These are phyloP conservation scores for Ceratocystis colombiana DNA, from an alignment of 2,329 filamentous ascomycete genomes.

Conservation along the genomic window DNA sequence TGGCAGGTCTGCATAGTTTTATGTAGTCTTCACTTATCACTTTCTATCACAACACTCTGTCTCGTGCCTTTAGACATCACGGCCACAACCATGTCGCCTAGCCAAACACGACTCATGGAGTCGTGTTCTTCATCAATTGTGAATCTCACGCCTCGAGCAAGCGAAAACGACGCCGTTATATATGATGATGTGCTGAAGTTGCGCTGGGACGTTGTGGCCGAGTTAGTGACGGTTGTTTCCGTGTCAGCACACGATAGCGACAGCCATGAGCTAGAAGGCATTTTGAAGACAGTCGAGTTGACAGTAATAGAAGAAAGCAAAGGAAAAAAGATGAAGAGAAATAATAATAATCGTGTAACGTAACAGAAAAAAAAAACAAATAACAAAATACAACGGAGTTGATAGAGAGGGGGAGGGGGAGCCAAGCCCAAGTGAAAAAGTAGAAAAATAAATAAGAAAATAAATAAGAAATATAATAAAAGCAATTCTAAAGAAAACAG, in stretches of 20 bases:
- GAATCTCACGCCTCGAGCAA: not conserved
- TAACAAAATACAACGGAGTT: not conserved
- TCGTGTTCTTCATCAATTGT: slow-evolving; percentile 5
- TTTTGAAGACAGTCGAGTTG: slow-evolving; percentile 18
- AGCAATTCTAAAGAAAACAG: slow-evolving; percentile 13
- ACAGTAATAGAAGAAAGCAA: slow-evolving; percentile 19
- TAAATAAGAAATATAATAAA: not conserved
- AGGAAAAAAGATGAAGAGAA: not conserved
- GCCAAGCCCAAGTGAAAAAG: not conserved
- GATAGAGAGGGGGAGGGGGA: not conserved
- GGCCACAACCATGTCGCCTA: not conserved
- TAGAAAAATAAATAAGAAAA: not conserved
- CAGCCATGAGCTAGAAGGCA: slow-evolving; percentile 3
- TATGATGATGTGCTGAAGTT: slow-evolving; percentile 12
- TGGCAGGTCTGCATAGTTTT: not conserved
- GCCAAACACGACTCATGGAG: not conserved
- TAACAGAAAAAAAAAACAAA: not conserved
- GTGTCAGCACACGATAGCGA: not conserved
- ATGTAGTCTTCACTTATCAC: not conserved
- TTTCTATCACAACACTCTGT: not conserved
- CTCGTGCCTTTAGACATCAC: not conserved
- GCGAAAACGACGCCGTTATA: not conserved
- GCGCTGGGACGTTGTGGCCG: slow-evolving; percentile 19
- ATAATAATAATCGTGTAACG: not conserved
- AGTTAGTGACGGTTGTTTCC: slow-evolving; percentile 12